These are phyloP conservation scores for Wickerhamomyces bovis DNA, from an alignment of 805 yeast species.

Conservation along the genomic window DNA sequence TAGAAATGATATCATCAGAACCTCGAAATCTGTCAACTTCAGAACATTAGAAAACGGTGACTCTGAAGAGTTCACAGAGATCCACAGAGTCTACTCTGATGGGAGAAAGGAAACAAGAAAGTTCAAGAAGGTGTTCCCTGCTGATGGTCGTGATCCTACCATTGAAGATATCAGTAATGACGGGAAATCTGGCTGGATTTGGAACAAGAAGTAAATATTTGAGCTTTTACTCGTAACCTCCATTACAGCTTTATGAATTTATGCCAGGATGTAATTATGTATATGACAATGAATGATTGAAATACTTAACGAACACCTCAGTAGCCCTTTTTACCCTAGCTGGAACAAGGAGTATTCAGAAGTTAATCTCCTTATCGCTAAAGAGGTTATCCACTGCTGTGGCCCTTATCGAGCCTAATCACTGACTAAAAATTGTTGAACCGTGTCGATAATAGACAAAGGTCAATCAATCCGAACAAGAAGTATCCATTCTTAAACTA, in stretches of 20 bases:
- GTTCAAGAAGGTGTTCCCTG: slow-evolving; percentile 31
- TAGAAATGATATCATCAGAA: slow-evolving; percentile 30
- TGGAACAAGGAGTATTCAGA: too few species aligned
- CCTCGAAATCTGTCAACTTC: slow-evolving; percentile 31
- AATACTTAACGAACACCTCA: too few species aligned
- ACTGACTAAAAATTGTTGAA: too few species aligned
- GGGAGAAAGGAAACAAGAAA: slow-evolving; percentile 36
- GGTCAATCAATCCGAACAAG: too few species aligned
- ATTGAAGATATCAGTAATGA: slow-evolving; percentile 18
- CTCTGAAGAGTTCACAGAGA: slow-evolving; percentile 33
- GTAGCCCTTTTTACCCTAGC: too few species aligned
- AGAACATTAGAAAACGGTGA: slow-evolving; percentile 38
- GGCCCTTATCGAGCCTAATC: neutral
- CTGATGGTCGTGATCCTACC: slow-evolving; percentile 31
- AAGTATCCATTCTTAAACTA: too few species aligned
- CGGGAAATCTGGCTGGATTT: slow-evolving; percentile 15
- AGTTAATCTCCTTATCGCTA: too few species aligned
- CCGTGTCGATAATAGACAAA: too few species aligned
- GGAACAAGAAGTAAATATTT: slow-evolving; percentile 9
- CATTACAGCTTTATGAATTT: neutral
- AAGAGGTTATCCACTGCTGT: neutral
- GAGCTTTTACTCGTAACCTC: neutral
- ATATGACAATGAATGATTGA: neutral
- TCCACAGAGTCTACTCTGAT: slow-evolving; percentile 34
- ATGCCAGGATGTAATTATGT: neutral